Evolutionary conservation across 139 green algal species (phyloP).

Genomic region (Chlorella sp.): DNA sequence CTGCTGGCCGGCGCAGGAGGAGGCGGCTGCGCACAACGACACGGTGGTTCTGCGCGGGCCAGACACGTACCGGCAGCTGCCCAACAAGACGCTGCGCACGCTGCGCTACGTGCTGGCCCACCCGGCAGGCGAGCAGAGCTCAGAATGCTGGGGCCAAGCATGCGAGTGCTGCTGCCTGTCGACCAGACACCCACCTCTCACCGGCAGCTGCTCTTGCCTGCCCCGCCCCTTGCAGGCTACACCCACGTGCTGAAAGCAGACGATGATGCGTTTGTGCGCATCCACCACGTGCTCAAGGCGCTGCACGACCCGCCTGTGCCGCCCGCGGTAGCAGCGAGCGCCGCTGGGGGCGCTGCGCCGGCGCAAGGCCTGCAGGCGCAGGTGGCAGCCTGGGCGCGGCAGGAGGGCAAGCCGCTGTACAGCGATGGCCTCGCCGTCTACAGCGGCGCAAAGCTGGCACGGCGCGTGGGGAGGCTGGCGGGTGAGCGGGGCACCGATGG

Average conservation of each 20-base stretch:
- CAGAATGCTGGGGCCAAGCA: neutral
- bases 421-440: too few relatives aligned
- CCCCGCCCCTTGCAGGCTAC: constrained; percentile 25
- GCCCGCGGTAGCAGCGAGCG: neutral
- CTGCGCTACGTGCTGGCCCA: constrained; percentile 42
- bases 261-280: constrained; percentile 62
- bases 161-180: neutral
- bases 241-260: constrained; percentile 70
- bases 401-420: too few relatives aligned
- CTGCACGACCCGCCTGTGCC: constrained; percentile 27
- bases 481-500: too few relatives aligned
- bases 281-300: constrained; percentile 27
- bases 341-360: neutral
- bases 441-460: too few relatives aligned
- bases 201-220: neutral
- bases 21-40: constrained; percentile 35
- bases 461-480: too few relatives aligned
- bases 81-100: constrained; percentile 60
- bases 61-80: constrained; percentile 58
- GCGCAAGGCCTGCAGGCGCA: too few relatives aligned
- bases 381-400: neutral
- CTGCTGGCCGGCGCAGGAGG: constrained; percentile 4
- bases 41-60: constrained; percentile 50
- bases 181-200: neutral
- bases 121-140: constrained; percentile 21